A percentile compares a stretch with the other conserved stretches of the same genome.
Conservation (phyloP, 2,329 filamentous ascomycete species). For the Aaosphaeria arxii region DNA sequence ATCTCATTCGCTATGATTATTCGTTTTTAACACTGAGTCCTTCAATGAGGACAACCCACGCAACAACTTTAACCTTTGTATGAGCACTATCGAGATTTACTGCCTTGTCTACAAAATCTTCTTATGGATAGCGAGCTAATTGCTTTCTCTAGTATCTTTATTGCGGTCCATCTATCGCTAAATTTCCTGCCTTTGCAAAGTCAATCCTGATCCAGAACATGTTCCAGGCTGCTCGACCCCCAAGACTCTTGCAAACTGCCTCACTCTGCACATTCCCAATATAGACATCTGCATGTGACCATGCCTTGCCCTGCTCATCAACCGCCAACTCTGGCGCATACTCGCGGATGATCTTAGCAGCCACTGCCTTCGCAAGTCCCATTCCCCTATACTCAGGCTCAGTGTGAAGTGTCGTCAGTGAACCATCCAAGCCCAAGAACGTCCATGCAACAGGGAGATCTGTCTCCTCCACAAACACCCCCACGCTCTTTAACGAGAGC, state of each 20-base stretch:
- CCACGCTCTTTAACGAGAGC: slow-evolving; percentile 36
- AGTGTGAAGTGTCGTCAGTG: slow-evolving; percentile 60
- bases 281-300: slow-evolving; percentile 63
- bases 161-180: slow-evolving; percentile 2
- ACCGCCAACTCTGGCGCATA: slow-evolving; percentile 25
- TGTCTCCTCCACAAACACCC: slow-evolving; percentile 43
- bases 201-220: slow-evolving; percentile 57
- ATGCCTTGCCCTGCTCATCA: slow-evolving; percentile 44
- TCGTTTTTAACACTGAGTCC: slow-evolving; percentile 64
- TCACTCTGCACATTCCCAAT: slow-evolving; percentile 59
- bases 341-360: slow-evolving; percentile 56
- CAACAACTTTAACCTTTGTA: slow-evolving; percentile 73
- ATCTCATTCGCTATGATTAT: slow-evolving; percentile 53
- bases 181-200: slow-evolving; percentile 24
- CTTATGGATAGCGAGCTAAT: not conserved
- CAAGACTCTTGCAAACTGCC: slow-evolving; percentile 60
- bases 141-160: not conserved
- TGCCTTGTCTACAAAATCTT: no score
- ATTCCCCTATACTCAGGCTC: slow-evolving; percentile 58
- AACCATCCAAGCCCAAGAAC: slow-evolving; percentile 61
- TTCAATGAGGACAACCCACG: slow-evolving; percentile 57
- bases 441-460: slow-evolving; percentile 61
- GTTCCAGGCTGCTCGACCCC: slow-evolving; percentile 55
- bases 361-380: slow-evolving; percentile 62
- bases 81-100: slow-evolving; percentile 41